phyloP scores from a whole-genome alignment of 306 rosid species.

The Cucurbita pepo region DNA sequence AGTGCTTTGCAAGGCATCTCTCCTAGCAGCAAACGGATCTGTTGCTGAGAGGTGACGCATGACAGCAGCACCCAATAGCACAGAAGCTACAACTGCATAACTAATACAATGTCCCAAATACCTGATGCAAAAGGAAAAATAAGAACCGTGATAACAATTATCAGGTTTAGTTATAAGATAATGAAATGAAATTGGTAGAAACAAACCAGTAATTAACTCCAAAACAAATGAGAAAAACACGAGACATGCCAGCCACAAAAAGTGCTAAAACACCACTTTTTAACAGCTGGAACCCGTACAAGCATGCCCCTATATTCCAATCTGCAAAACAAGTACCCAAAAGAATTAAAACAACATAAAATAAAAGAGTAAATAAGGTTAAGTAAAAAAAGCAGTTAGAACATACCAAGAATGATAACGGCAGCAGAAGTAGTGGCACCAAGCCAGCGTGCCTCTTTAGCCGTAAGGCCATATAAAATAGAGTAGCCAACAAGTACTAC shows the following conservation, averaged over 20 bases:
- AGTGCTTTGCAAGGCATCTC: conserved; percentile 97
- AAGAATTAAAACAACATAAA: background rate
- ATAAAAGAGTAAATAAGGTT: conserved; percentile 1
- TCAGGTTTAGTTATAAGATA: background rate
- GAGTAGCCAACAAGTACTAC: conserved; percentile 76
- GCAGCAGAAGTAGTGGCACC: conserved; percentile 93
- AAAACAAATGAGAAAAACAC: conserved; percentile 93
- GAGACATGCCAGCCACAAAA: conserved; percentile 87
- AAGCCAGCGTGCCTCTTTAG: conserved; percentile 80
- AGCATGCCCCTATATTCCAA: conserved; percentile 98
- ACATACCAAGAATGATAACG: conserved; percentile 84
- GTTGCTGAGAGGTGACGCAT: conserved; percentile 80
- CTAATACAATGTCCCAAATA: conserved; percentile 97
- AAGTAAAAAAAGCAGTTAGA: conserved; percentile 8
- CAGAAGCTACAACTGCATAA: conserved; percentile 93
- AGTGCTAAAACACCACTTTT: conserved; percentile 76
- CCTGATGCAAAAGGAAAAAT: conserved; percentile 31
- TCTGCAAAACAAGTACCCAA: conserved; percentile 34
- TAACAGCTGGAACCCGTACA: conserved; percentile 91
- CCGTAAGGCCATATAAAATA: conserved; percentile 74
- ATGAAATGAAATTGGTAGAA: background rate
- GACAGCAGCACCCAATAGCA: conserved; percentile 86
- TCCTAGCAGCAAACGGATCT: conserved; percentile 90
- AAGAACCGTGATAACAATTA: conserved; percentile 10
- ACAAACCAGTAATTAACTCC: conserved; percentile 97